Evolutionary conservation across 768 basidiomycete genomes (phyloP).

Genomic region (Clathrus columnatus): DNA sequence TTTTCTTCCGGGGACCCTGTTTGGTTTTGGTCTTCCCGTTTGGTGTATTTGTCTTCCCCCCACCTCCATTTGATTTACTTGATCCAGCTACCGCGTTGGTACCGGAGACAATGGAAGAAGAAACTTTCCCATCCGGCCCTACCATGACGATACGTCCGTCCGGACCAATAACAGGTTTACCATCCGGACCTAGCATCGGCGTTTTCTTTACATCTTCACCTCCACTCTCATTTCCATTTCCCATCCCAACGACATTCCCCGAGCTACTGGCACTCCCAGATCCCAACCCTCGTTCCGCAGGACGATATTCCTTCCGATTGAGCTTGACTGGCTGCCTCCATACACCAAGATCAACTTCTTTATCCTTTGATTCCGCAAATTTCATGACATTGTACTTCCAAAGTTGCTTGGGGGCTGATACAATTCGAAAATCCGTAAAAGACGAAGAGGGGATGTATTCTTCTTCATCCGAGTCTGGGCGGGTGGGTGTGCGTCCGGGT

Average conservation of each 20-base stretch:
- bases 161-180: constrained; percentile 70
- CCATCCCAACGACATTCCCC: neutral
- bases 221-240: constrained; percentile 20
- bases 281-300: constrained; percentile 31
- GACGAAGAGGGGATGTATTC: constrained; percentile 27
- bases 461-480: constrained; percentile 2
- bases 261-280: too few species aligned
- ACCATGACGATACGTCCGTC: constrained; percentile 79
- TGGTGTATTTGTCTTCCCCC: neutral
- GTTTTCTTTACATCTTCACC: constrained; percentile 41
- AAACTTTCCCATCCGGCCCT: constrained; percentile 55
- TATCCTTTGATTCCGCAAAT: constrained; percentile 56
- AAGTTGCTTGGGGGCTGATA: constrained; percentile 71
- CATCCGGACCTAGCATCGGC: constrained; percentile 75
- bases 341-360: constrained; percentile 54
- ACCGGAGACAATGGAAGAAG: constrained; percentile 39
- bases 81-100: constrained; percentile 19
- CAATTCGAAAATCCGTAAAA: constrained; percentile 68
- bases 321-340: constrained; percentile 77
- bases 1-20: constrained; percentile 79
- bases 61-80: constrained; percentile 12
- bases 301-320: constrained; percentile 73
- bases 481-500: constrained; percentile 5
- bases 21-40: constrained; percentile 34
- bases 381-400: constrained; percentile 95